Evolutionary conservation across 1,139 yeast genomes (phyloP), one percentile per base, ranked within the genome.

Genomic region (Sugiyamaella neomexicana): DNA sequence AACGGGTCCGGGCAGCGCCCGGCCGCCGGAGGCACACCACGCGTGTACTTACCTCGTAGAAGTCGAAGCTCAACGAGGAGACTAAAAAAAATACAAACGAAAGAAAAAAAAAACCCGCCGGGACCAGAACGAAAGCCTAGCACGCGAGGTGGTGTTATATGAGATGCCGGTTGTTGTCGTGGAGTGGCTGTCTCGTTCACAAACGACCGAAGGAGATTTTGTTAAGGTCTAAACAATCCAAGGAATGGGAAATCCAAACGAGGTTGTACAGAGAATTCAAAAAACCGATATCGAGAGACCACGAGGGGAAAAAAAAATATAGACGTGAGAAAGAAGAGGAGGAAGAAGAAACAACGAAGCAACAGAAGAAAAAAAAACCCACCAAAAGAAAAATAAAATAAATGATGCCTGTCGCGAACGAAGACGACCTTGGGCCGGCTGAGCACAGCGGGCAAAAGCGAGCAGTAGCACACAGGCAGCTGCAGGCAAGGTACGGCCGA

Each of bases 331-430:
- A 36, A 45, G 23, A 25, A 46, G 29, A 37, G n/a, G 32, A 20
- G 8, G 13, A 23, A 16, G n/a, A 25, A 46, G 50, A 31, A 46
- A 46, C 43, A 46, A 46, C 43, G 44, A 46, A 38, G 50, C 43
- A 46, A 46, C 17, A 9, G 50, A 46, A 20, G 9, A 29, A 25
- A 12, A 34, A 46, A 17, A 17, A 38, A 20, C 25, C 25, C 25
- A 20, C 25, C 43, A 46, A 46, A 17, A 16, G 50, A 25, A 12
- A 34, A 46, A 17, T 15, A 38, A 46, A 46, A 17, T 16, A 12
- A 25, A 39, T 13, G 16, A 8, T 25, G 50, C 10, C 32, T 17
- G 25, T 10, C 20, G 9, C 10, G 39, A 13, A 12, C 25, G 39
- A n/a, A n/a, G n/a, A 20, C 25, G 25, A 5, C 25, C 25, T 20